Evolutionary conservation across 371 early-diverging fungal species (phyloP).

Genomic region (Dichotomocladium elegans): DNA sequence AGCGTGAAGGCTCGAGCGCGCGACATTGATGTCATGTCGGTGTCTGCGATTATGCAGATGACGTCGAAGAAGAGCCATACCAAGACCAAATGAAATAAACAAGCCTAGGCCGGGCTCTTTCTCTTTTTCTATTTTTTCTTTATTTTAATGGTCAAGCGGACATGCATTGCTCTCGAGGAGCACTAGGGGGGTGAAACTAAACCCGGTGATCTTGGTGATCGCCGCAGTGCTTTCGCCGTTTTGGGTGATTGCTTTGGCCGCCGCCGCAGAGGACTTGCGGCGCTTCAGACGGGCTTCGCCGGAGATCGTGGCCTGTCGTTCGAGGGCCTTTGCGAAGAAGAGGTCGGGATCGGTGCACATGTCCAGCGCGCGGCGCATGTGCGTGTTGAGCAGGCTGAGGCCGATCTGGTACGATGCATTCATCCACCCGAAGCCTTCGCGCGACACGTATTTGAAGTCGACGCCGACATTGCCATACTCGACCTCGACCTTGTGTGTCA

Average conservation of each 20-base stretch:
- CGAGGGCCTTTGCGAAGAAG: slow-evolving; percentile 51
- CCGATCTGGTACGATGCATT: slow-evolving; percentile 92
- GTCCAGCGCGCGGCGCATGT: slow-evolving; percentile 84
- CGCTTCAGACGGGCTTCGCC: slow-evolving; percentile 6
- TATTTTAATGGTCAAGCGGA: no score
- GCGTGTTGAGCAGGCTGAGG: slow-evolving; percentile 67
- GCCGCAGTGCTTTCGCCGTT: slow-evolving; percentile 25
- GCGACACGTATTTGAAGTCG: slow-evolving; percentile 91
- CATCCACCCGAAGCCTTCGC: slow-evolving; percentile 99
- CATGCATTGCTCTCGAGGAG: not conserved
- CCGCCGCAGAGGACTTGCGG: slow-evolving; percentile 22
- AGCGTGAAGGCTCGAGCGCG: slow-evolving; percentile 66
- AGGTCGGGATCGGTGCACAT: slow-evolving; percentile 76
- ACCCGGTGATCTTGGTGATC: slow-evolving; percentile 10
- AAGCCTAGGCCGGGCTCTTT: no score
- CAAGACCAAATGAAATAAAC: not conserved
- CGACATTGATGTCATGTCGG: slow-evolving; percentile 55
- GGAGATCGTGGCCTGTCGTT: slow-evolving; percentile 5
- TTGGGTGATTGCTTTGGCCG: slow-evolving; percentile 25
- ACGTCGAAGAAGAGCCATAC: slow-evolving; percentile 14
- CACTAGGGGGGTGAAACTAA: not conserved
- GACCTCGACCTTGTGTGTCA: slow-evolving; percentile 89
- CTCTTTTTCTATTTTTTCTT: not conserved
- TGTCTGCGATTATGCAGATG: slow-evolving; percentile 36
- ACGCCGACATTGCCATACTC: slow-evolving; percentile 96